Conservation (phyloP, 352 stramenopile species). For the Albugo laibachii region DNA sequence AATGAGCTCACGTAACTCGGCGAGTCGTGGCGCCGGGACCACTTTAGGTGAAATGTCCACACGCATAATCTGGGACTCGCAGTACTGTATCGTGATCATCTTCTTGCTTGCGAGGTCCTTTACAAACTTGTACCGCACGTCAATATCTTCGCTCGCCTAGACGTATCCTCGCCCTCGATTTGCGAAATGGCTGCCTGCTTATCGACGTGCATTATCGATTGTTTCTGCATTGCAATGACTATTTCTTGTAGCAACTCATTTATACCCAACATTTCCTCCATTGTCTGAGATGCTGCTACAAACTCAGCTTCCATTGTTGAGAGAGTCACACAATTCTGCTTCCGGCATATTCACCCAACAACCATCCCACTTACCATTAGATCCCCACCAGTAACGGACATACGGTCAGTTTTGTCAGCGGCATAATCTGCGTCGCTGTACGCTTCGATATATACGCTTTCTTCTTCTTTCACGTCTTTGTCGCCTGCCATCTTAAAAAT, state of each 20-base stretch:
- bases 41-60: slow-evolving; percentile 6
- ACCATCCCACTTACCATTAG: slow-evolving; percentile 7
- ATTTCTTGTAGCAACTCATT: slow-evolving; percentile 3
- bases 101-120: background rate
- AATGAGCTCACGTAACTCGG: no score
- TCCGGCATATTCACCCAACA: slow-evolving; percentile 4
- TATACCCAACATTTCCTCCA: slow-evolving; percentile 2
- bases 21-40: background rate
- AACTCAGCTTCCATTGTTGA: slow-evolving; percentile 12
- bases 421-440: slow-evolving; percentile 13
- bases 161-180: slow-evolving; percentile 3
- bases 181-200: slow-evolving; percentile 6
- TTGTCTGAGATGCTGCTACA: slow-evolving; percentile 1
- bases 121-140: slow-evolving; percentile 5
- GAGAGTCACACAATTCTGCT: slow-evolving; percentile 5
- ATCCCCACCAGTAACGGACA: slow-evolving; percentile 7
- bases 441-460: background rate
- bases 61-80: slow-evolving; percentile 1
- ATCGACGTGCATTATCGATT: slow-evolving; percentile 2
- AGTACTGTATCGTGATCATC: slow-evolving; percentile 1
- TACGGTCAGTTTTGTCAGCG: slow-evolving; percentile 6
- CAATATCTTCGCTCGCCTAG: slow-evolving; percentile 3
- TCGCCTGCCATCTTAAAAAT: background rate
- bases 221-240: background rate
- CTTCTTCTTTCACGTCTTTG: background rate